Evolutionary conservation across 208 protist species (phyloP), one percentile per base, ranked within the genome.

Genomic region (Trypanosoma boissoni): DNA sequence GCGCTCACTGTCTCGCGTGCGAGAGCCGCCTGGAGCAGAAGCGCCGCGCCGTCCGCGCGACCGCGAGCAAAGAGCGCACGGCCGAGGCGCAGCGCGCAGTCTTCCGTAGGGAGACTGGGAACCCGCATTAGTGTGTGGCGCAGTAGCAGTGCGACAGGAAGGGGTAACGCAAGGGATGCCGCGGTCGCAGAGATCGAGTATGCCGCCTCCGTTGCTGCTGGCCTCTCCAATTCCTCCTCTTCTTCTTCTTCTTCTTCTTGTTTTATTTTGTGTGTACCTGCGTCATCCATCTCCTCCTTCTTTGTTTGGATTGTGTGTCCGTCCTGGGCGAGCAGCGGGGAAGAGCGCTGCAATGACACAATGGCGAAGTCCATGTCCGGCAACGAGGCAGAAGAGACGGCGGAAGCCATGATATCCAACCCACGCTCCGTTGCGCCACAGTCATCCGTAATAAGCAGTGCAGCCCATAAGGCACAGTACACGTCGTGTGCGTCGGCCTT

Each of bases 381-480:
- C n/a, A n/a, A n/a, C n/a, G n/a, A n/a, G n/a, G n/a, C n/a, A n/a
- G n/a, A n/a, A n/a, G n/a, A n/a, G n/a, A n/a, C n/a, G n/a, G n/a
- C n/a, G n/a, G n/a, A n/a, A n/a, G n/a, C 34, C 34, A 39, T 12
- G 12, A 16, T 24, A 54, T 29, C 43, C 36, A 28, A 39, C 54
- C 48, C 20, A 2, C 32, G 46, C 58, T 3, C 21, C 37, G 62
- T 46, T 16, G 6, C 57, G 21, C 21, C 56, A 10, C 55, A 24
- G 1, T 66, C 60, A 14, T 72, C 61, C 1, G 62, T 46, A 27
- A 86, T 45, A 9, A 88, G 64, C 67, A 76, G 80, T 31, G 74
- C 55, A 24, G 68, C 73, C 64, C 85, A 87, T 27, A 85, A 53
- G 2, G 76, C 78, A 46, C 76, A 83, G n/a, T 79, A 61, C 42